Percentiles rank a stretch among this genome's conserved stretches.
These are phyloP conservation scores for Tillandsia leiboldiana DNA, from an alignment of 176 grass and related monocot genomes.

Conservation along the genomic window DNA sequence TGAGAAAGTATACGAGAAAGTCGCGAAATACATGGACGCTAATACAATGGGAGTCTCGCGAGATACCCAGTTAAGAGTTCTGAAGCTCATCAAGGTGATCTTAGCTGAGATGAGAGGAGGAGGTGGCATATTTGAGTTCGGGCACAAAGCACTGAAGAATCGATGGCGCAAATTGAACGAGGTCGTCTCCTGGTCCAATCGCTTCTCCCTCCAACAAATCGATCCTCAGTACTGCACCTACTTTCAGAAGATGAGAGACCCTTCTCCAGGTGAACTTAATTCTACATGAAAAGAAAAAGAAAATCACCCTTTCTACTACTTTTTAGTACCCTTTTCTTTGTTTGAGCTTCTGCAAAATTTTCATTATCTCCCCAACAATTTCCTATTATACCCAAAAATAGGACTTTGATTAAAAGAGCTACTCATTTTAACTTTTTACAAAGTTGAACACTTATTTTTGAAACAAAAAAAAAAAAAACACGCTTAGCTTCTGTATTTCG, in stretches of 20 bases:
- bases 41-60: constrained; percentile 14
- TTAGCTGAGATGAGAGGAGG: background rate
- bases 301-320: no score
- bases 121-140: constrained; percentile 14
- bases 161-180: constrained; percentile 15
- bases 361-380: no score
- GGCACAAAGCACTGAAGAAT: constrained; percentile 3
- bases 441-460: no score
- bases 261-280: constrained; percentile 18
- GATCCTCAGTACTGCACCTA: constrained; percentile 13
- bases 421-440: no score
- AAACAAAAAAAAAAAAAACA: no score
- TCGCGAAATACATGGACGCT: background rate
- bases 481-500: no score
- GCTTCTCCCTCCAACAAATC: constrained; percentile 20
- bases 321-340: no score
- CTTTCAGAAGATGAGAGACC: background rate
- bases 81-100: constrained; percentile 14
- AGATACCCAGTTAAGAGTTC: constrained; percentile 10
- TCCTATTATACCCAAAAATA: no score
- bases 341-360: no score
- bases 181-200: background rate
- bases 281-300: no score
- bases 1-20: background rate
- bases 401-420: no score